Evolutionary conservation across 1,284 basidiomycete genomes (phyloP).

Genomic region (Anthracocystis setariae): DNA sequence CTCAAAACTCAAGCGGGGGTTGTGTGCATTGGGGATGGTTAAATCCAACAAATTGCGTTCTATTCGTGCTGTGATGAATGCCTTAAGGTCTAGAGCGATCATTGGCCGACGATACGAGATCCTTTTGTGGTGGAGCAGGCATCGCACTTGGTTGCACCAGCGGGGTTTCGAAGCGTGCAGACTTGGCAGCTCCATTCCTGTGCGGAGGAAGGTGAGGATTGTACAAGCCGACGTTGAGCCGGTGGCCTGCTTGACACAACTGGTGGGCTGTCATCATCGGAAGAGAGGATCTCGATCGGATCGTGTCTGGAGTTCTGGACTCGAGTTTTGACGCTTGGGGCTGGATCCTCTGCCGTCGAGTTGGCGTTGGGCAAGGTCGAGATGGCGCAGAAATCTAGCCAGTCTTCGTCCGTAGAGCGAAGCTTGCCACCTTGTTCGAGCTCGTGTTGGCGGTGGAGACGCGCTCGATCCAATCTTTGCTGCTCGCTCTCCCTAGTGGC

Average conservation of each 20-base stretch:
- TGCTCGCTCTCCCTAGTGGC: conserved; percentile 33
- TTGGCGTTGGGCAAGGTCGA: conserved; percentile 3
- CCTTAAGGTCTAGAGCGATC: background rate
- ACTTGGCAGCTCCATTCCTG: conserved; percentile 30
- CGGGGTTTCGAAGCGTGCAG: conserved; percentile 40
- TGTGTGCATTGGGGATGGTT: background rate
- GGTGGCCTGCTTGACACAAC: background rate
- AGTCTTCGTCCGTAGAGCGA: conserved; percentile 34
- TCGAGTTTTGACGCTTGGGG: background rate
- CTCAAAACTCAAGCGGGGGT: too few species aligned
- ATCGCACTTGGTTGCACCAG: conserved; percentile 16
- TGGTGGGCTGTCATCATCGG: conserved; percentile 25
- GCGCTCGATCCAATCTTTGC: conserved; percentile 34
- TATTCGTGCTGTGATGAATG: background rate
- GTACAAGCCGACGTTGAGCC: background rate
- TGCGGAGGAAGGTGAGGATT: background rate
- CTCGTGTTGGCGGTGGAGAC: conserved; percentile 40
- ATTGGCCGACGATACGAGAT: conserved; percentile 23
- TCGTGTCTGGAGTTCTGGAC: conserved; percentile 7
- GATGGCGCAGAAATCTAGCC: conserved; percentile 39
- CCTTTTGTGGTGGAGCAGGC: conserved; percentile 33
- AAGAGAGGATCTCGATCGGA: conserved; percentile 29
- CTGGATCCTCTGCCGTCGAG: conserved; percentile 4
- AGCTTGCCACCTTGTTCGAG: conserved; percentile 32
- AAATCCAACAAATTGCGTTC: too few species aligned